These are phyloP conservation scores for Hypomyces perniciosus DNA, from an alignment of 2,329 filamentous ascomycete species.

Conservation along the genomic window DNA sequence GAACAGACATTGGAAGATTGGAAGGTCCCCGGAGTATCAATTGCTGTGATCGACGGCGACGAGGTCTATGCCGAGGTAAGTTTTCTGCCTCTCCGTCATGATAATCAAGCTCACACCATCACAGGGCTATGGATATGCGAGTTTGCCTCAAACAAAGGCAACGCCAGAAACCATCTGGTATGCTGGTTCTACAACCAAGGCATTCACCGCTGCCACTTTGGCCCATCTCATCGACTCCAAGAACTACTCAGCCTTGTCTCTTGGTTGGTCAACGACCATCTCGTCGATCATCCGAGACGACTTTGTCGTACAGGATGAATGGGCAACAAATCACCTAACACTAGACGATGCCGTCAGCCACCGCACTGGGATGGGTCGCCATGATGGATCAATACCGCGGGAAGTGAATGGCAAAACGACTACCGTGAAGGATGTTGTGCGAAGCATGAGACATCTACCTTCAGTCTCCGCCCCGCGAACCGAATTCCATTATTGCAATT, in stretches of 20 bases:
- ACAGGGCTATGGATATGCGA: conserved; percentile 27
- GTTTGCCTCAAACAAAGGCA: conserved; percentile 33
- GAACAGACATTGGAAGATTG: conserved; percentile 18
- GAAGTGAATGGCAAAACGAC: conserved; percentile 25
- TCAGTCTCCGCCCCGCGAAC: conserved; percentile 38
- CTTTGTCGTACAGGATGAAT: conserved; percentile 43
- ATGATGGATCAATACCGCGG: conserved; percentile 26
- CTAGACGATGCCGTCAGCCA: conserved; percentile 50
- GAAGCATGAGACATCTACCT: conserved; percentile 40
- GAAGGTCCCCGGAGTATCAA: conserved; percentile 23
- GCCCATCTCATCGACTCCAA: conserved; percentile 45
- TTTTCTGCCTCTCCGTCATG: background rate
- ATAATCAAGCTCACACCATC: background rate
- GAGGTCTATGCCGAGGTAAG: conserved; percentile 21
- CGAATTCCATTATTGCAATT: conserved; percentile 44
- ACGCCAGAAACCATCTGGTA: conserved; percentile 47
- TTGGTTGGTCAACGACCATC: conserved; percentile 44
- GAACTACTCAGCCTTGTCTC: conserved; percentile 17
- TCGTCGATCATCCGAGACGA: conserved; percentile 43
- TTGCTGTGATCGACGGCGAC: conserved; percentile 23
- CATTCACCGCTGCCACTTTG: conserved; percentile 42
- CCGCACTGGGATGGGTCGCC: conserved; percentile 43
- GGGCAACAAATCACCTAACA: conserved; percentile 43
- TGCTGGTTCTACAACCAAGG: conserved; percentile 51
- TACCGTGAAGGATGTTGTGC: conserved; percentile 31